phyloP scores from a whole-genome alignment of 2,329 filamentous ascomycete species.

The Cryphonectria parasitica region DNA sequence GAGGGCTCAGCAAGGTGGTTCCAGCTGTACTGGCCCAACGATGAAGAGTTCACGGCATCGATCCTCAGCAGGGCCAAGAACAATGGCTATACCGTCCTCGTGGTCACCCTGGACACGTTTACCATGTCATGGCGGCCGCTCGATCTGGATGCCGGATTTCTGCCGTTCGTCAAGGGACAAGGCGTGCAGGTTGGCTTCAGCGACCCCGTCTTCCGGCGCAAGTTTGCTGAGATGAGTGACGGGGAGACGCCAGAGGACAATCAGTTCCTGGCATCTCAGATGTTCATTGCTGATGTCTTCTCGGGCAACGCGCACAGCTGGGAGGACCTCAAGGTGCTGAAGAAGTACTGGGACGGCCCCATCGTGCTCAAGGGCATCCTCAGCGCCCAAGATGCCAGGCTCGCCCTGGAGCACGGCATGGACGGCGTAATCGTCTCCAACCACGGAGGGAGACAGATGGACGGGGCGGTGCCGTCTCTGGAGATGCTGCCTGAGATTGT shows the following conservation, averaged over 20 bases:
- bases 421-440: constrained; percentile 61
- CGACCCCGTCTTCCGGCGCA: constrained; percentile 66
- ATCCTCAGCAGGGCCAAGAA: constrained; percentile 64
- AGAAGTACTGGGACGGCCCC: constrained; percentile 64
- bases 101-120: constrained; percentile 76
- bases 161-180: constrained; percentile 62
- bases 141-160: constrained; percentile 66
- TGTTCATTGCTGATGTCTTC: constrained; percentile 59
- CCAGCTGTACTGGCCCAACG: constrained; percentile 75
- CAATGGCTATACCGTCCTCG: constrained; percentile 65
- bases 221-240: constrained; percentile 55
- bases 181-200: constrained; percentile 67
- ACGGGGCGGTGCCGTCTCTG: constrained; percentile 57
- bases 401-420: constrained; percentile 49
- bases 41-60: constrained; percentile 67
- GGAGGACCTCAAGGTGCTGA: constrained; percentile 63
- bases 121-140: constrained; percentile 69
- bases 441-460: constrained; percentile 61
- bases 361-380: constrained; percentile 66
- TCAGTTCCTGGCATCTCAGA: constrained; percentile 50
- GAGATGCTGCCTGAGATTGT: constrained; percentile 64
- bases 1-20: constrained; percentile 64
- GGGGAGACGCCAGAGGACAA: constrained; percentile 53
- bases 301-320: constrained; percentile 59
- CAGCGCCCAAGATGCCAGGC: constrained; percentile 51